Percentiles rank a stretch among this genome's conserved stretches.
phyloP scores from a whole-genome alignment of 495 filamentous ascomycete genomes.

The Hypomontagnella monticulosa region DNA sequence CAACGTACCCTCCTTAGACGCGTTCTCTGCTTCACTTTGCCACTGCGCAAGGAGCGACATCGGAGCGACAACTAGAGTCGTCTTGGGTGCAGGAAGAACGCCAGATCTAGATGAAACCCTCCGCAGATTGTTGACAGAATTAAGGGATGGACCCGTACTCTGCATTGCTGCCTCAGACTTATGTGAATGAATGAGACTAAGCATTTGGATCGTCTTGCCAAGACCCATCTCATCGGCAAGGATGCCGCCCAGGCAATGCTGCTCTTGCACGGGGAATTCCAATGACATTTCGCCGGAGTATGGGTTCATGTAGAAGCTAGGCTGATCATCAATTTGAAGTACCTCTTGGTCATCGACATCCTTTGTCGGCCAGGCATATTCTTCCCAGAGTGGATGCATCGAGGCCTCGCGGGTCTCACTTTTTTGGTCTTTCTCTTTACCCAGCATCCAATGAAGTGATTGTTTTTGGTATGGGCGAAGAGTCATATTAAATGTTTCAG shows the following conservation, averaged over 20 bases:
- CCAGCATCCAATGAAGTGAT: conserved; percentile 93
- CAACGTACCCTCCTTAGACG: conserved; percentile 81
- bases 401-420: conserved; percentile 69
- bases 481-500: conserved; percentile 80
- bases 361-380: conserved; percentile 88
- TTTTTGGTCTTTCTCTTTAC: conserved; percentile 85
- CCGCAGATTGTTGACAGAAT: conserved; percentile 26
- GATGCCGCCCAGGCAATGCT: conserved; percentile 93
- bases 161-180: conserved; percentile 64
- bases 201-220: conserved; percentile 98
- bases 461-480: conserved; percentile 95
- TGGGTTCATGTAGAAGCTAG: conserved; percentile 91
- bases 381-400: conserved; percentile 98
- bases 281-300: conserved; percentile 96
- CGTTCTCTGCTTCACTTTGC: conserved; percentile 93
- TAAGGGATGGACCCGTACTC: conserved; percentile 44
- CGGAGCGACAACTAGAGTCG: conserved; percentile 92
- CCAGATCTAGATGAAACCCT: conserved; percentile 57
- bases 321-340: conserved; percentile 67
- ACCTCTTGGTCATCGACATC: conserved; percentile 85
- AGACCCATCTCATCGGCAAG: conserved; percentile 92
- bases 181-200: conserved; percentile 89
- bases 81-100: conserved; percentile 78
- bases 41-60: conserved; percentile 95
- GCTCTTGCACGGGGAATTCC: conserved; percentile 90